Evolutionary conservation across 805 yeast genomes (phyloP).

Genomic region (Cyberlindnera nakhonratchasimensis): DNA sequence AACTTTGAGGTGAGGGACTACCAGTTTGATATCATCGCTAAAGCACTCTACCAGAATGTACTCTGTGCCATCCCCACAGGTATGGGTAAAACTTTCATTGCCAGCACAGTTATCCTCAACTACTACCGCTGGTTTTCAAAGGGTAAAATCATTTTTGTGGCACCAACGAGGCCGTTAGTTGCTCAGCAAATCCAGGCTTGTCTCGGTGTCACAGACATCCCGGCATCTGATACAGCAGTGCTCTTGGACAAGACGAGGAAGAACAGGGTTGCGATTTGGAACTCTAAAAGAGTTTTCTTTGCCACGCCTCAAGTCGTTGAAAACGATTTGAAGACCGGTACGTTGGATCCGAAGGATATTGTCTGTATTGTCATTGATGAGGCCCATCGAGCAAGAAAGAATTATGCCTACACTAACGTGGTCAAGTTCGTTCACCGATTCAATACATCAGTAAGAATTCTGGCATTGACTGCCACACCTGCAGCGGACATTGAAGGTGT

Average conservation of each 20-base stretch:
- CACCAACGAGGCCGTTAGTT: conserved; percentile 95
- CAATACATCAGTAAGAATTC: conserved; percentile 63
- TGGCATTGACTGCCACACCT: conserved; percentile 96
- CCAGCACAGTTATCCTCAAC: conserved; percentile 89
- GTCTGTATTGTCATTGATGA: conserved; percentile 86
- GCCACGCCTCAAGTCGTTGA: conserved; percentile 97
- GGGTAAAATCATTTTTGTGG: conserved; percentile 86
- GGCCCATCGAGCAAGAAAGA: conserved; percentile 91
- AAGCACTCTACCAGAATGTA: conserved; percentile 68
- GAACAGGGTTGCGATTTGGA: conserved; percentile 79
- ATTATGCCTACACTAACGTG: conserved; percentile 86
- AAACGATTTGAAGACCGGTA: conserved; percentile 76
- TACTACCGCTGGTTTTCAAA: conserved; percentile 79
- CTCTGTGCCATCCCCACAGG: conserved; percentile 96
- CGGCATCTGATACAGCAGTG: conserved; percentile 73
- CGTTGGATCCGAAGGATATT: conserved; percentile 69
- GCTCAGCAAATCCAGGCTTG: conserved; percentile 96
- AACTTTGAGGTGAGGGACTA: conserved; percentile 84
- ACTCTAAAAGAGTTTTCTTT: conserved; percentile 72
- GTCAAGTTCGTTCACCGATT: conserved; percentile 60
- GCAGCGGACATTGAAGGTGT: conserved; percentile 85
- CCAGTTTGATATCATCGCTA: conserved; percentile 74
- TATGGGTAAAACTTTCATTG: conserved; percentile 94
- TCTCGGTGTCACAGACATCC: conserved; percentile 79
- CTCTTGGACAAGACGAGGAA: conserved; percentile 55